phyloP scores from a whole-genome alignment of 768 basidiomycete genomes.

The Auriscalpium orientale region DNA sequence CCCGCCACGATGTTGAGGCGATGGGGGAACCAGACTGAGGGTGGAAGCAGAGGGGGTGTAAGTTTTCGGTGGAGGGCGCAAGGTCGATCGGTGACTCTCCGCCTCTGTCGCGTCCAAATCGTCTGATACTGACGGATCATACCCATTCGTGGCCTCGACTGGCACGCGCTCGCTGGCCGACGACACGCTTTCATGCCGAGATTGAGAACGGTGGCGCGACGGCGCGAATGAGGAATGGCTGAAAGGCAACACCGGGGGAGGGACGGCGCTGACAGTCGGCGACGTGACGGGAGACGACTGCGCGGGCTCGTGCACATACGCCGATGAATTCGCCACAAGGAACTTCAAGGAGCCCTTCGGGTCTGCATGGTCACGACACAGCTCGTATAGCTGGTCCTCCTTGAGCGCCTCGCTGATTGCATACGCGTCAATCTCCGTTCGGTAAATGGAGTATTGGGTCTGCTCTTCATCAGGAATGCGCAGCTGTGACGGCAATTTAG shows the following conservation, averaged over 20 bases:
- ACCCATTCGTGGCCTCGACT: conserved; percentile 48
- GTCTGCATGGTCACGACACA: conserved; percentile 71
- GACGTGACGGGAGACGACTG: conserved; percentile 26
- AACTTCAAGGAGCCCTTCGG: conserved; percentile 78
- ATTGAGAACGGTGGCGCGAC: conserved; percentile 48
- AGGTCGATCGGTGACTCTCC: conserved; percentile 33
- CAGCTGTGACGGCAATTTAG: conserved; percentile 36
- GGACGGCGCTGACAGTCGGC: conserved; percentile 38
- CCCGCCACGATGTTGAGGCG: conserved; percentile 5
- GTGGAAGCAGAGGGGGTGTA: conserved; percentile 30
- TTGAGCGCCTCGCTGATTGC: conserved; percentile 68
- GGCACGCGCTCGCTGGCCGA: conserved; percentile 56
- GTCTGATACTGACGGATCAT: conserved; percentile 53
- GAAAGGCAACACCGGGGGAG: conserved; percentile 46
- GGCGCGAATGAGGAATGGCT: conserved; percentile 32
- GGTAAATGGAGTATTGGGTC: conserved; percentile 69
- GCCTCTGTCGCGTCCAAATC: conserved; percentile 57
- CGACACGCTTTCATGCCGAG: conserved; percentile 64
- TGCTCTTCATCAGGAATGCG: conserved; percentile 83
- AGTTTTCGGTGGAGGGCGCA: conserved; percentile 33
- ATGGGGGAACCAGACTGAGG: conserved; percentile 19
- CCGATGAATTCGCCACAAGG: conserved; percentile 62
- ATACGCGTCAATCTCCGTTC: conserved; percentile 77
- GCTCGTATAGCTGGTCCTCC: conserved; percentile 60
- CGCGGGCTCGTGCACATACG: conserved; percentile 47